Evolutionary conservation across 2,329 filamentous ascomycete species (phyloP).

Genomic region (Colletotrichum camelliae): DNA sequence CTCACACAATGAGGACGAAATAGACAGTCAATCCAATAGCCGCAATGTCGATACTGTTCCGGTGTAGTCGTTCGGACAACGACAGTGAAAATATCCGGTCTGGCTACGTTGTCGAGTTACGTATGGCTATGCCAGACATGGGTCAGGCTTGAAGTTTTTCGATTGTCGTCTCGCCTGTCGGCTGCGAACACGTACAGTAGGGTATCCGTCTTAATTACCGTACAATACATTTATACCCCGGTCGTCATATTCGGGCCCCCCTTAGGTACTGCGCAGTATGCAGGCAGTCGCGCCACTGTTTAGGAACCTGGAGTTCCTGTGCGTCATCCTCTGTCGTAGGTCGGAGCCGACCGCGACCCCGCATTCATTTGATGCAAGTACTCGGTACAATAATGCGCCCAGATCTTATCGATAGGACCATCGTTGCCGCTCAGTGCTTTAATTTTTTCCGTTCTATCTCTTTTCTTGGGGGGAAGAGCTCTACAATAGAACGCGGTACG

Average conservation of each 20-base stretch:
- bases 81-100: neutral
- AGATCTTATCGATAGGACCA: constrained; percentile 3
- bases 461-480: constrained; percentile 5
- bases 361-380: neutral
- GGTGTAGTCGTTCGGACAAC: neutral
- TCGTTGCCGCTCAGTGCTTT: neutral
- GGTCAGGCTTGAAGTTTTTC: neutral
- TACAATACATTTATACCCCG: neutral
- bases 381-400: neutral
- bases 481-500: neutral
- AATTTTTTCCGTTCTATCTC: neutral
- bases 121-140: neutral
- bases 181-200: neutral
- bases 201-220: neutral
- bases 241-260: neutral
- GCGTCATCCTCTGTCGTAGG: neutral
- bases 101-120: neutral
- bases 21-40: neutral
- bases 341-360: constrained; percentile 11
- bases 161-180: neutral
- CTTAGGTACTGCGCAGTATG: too few species aligned
- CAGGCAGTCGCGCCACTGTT: neutral
- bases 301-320: neutral
- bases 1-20: neutral
- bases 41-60: neutral